Evolutionary conservation across 768 basidiomycete species (phyloP).

Genomic region (Pleurotus tuoliensis): DNA sequence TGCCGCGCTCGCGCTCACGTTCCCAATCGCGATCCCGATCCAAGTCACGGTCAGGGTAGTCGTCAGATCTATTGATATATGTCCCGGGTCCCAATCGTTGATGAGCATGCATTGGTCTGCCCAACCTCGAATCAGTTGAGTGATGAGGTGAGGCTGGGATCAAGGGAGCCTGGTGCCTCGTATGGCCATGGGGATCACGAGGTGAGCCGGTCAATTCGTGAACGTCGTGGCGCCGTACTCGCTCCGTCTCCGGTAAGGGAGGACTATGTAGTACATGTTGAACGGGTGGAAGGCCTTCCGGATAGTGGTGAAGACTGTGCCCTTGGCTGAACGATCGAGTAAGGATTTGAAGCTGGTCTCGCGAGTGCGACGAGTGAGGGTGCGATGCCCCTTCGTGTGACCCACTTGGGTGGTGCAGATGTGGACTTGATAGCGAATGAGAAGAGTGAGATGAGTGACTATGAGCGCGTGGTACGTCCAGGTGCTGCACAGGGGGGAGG

Average conservation of each 20-base stretch:
- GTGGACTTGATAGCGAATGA: conserved; percentile 34
- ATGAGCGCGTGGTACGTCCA: conserved; percentile 30
- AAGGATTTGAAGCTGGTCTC: conserved; percentile 36
- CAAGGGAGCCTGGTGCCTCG: conserved; percentile 19
- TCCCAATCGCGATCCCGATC: conserved; percentile 44
- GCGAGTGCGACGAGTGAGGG: conserved; percentile 49
- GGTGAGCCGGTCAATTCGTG: conserved; percentile 35
- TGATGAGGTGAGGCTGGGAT: conserved; percentile 20
- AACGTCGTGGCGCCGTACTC: conserved; percentile 46
- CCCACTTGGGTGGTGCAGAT: conserved; percentile 37
- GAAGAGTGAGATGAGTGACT: conserved; percentile 34
- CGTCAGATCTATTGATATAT: conserved; percentile 50
- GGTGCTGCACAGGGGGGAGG: conserved; percentile 39
- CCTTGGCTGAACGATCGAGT: conserved; percentile 33
- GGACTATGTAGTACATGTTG: conserved; percentile 50
- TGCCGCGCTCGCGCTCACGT: conserved; percentile 31
- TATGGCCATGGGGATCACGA: conserved; percentile 26
- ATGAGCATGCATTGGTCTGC: not conserved
- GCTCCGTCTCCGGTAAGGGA: conserved; percentile 40
- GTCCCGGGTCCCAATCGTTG: conserved; percentile 61
- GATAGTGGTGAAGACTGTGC: conserved; percentile 38
- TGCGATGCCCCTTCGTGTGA: conserved; percentile 45
- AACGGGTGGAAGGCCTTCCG: conserved; percentile 39
- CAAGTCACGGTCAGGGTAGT: conserved; percentile 41
- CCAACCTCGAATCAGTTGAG: conserved; percentile 22